Evolutionary conservation across 768 basidiomycete species (phyloP).

Genomic region (Mycena venus): DNA sequence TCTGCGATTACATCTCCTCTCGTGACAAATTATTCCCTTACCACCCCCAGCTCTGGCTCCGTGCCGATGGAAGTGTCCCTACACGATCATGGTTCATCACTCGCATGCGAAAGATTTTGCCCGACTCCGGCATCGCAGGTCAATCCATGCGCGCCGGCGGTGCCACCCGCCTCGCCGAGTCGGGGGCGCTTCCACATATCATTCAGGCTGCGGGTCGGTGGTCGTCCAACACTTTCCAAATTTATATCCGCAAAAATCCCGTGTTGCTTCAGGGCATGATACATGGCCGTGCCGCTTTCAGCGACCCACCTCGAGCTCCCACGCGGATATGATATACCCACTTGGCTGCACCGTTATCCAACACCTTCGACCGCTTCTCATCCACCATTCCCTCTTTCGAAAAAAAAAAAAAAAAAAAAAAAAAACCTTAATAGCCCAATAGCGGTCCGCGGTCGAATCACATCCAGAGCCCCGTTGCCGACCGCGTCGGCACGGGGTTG

Average conservation of each 20-base stretch:
- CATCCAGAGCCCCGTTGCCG: too few species aligned
- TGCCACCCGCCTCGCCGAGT: slow-evolving; percentile 52
- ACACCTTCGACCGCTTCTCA: too few species aligned
- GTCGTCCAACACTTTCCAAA: slow-evolving; percentile 46
- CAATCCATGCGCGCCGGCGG: slow-evolving; percentile 58
- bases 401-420: too few species aligned
- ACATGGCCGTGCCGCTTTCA: not conserved
- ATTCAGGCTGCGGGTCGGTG: slow-evolving; percentile 57
- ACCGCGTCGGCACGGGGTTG: too few species aligned
- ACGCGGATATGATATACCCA: too few species aligned
- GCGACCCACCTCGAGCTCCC: too few species aligned
- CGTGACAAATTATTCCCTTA: slow-evolving; percentile 42
- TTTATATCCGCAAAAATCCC: slow-evolving; percentile 58
- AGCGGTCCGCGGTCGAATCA: too few species aligned
- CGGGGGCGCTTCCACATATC: slow-evolving; percentile 40
- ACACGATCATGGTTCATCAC: slow-evolving; percentile 50
- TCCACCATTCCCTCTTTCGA: too few species aligned
- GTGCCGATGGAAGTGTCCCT: slow-evolving; percentile 44
- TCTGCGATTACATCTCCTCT: slow-evolving; percentile 38
- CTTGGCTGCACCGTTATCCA: too few species aligned
- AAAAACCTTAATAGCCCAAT: too few species aligned
- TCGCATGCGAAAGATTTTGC: slow-evolving; percentile 42
- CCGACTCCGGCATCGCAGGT: slow-evolving; percentile 40
- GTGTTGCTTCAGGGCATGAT: slow-evolving; percentile 43
- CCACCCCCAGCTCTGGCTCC: slow-evolving; percentile 50